Conservation (phyloP, 768 basidiomycete genomes). For the Panus rudis region DNA sequence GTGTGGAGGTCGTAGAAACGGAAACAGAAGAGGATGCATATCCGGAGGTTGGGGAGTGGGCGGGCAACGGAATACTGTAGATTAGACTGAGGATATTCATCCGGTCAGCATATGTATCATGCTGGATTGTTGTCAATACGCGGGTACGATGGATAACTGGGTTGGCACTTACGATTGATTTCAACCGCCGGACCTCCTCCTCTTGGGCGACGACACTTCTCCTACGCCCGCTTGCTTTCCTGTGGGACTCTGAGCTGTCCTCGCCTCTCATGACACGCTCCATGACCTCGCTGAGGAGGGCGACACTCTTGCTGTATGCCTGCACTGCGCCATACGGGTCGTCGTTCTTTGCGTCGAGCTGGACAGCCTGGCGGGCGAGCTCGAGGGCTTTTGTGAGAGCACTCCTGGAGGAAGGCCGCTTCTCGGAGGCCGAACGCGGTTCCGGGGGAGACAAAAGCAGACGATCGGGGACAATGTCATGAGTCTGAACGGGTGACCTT, state of each 20-base stretch:
- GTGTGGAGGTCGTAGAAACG: constrained; percentile 42
- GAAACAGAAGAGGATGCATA: constrained; percentile 39
- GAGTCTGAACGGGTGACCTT: constrained; percentile 18
- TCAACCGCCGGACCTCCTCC: constrained; percentile 80
- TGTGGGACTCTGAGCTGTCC: constrained; percentile 60
- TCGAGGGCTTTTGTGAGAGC: constrained; percentile 83
- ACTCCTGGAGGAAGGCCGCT: constrained; percentile 71
- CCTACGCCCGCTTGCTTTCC: constrained; percentile 52
- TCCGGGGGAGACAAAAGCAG: constrained; percentile 34
- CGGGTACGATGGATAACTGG: not conserved
- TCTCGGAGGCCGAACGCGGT: constrained; percentile 39
- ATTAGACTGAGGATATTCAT: constrained; percentile 90
- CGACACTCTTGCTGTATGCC: constrained; percentile 83
- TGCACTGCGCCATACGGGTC: constrained; percentile 85
- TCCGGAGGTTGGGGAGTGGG: constrained; percentile 52
- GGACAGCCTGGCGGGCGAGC: constrained; percentile 84
- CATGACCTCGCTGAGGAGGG: constrained; percentile 88
- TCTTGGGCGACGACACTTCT: constrained; percentile 85
- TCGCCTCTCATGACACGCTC: constrained; percentile 82
- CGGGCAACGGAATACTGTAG: constrained; percentile 76
- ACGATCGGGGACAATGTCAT: constrained; percentile 38
- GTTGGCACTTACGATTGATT: constrained; percentile 74
- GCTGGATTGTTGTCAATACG: constrained; percentile 37
- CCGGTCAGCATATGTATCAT: constrained; percentile 91
- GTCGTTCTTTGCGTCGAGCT: constrained; percentile 81